Percentiles rank a stretch among this genome's conserved stretches.
Evolutionary conservation across 2,329 filamentous ascomycete genomes (phyloP).

Genomic region (Aureobasidium namibiae): DNA sequence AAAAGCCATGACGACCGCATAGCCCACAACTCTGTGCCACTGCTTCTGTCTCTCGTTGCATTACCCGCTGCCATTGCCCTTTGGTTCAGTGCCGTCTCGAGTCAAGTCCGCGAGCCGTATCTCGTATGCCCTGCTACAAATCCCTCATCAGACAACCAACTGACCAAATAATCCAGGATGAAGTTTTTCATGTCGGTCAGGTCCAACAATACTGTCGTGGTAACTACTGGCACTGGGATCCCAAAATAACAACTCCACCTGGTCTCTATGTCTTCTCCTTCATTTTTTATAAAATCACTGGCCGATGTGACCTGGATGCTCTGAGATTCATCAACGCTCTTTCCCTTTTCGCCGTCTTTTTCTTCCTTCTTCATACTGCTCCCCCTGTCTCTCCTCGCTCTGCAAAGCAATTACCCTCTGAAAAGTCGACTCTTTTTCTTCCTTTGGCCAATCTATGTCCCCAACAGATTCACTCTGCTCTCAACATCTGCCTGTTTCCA

Average conservation of each 20-base stretch:
- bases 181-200: constrained; percentile 84
- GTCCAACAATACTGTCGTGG: constrained; percentile 78
- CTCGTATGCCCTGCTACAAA: constrained; percentile 36
- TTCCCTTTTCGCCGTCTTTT: constrained; percentile 29
- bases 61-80: background rate
- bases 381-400: constrained; percentile 10
- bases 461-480: constrained; percentile 48
- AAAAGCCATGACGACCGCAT: background rate
- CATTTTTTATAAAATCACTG: constrained; percentile 29
- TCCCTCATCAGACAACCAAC: background rate
- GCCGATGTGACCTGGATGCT: constrained; percentile 29
- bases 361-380: constrained; percentile 18
- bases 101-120: constrained; percentile 49
- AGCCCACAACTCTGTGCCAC: background rate
- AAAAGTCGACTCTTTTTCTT: constrained; percentile 17
- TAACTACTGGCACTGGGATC: constrained; percentile 74
- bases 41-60: background rate
- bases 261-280: constrained; percentile 53
- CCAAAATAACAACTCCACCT: constrained; percentile 94
- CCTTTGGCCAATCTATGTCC: constrained; percentile 27
- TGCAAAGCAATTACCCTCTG: background rate
- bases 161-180: constrained; percentile 49
- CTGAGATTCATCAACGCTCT: constrained; percentile 32
- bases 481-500: constrained; percentile 81
- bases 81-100: constrained; percentile 34